Evolutionary conservation across 768 basidiomycete species (phyloP), one percentile per base, ranked within the genome.

Genomic region (Auriscalpium vulgare): DNA sequence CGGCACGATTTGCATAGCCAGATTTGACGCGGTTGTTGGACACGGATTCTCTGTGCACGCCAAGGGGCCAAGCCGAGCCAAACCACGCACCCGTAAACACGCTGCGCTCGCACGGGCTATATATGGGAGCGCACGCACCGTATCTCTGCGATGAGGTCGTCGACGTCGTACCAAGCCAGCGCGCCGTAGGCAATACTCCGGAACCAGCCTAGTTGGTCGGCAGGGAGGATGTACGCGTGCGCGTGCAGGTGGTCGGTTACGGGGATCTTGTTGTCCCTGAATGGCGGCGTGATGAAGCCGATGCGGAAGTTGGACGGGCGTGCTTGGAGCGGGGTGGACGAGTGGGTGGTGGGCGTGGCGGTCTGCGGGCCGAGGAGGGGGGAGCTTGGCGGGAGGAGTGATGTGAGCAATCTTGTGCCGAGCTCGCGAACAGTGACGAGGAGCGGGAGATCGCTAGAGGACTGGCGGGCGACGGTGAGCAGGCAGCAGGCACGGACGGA

Each of bases 11-110:
- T 43, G 57, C 71, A 61, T 87, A 80, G 19, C 87, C 88, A 8
- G 88, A 89, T 66, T 89, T 90, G 66, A 93, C 72, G 44, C 89
- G 83, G 69, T 93, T 91, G 66, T 91, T 93, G 13, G 87, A 84
- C 3, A 84, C 82, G 17, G 82, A 79, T 70, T 92, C 89, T 49
- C 90, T 91, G 70, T n/a, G 59, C 51, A 58, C 40, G 48, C 10
- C 43, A 16, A 44, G 44, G 14, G 14, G 10, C 13, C 16, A 14
- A 8, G 47, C 53, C 13, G 16, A 14, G 45, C 40, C 40, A 43
- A 43, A 8, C 40, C 40, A 43, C n/a, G n/a, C 17, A 23, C 7
- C 38, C 49, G 37, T 5, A 9, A 46, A 17, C 10, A 53, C 7
- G 17, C 43, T 51, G 36, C 17, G 36, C 38, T 17, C 38, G 49